Evolutionary conservation across 345 rosid genomes (phyloP).

Genomic region (Acer campestre): DNA sequence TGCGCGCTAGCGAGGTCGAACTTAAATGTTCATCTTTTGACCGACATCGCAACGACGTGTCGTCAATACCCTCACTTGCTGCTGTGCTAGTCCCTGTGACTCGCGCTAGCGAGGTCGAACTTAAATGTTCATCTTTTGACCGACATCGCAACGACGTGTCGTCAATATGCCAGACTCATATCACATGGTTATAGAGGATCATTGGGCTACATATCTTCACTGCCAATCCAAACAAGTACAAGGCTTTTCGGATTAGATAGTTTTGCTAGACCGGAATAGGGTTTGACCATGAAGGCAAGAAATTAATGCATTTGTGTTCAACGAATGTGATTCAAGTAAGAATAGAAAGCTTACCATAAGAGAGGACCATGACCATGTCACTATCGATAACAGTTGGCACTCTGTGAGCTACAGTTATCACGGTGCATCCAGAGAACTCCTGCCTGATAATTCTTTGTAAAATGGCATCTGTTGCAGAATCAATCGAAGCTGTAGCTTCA

Average conservation of each 20-base stretch:
- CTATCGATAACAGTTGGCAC: conserved; percentile 75
- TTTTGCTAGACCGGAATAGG: not conserved
- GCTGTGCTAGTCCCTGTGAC: no score
- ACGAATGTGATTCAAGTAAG: not conserved
- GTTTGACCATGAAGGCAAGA: not conserved
- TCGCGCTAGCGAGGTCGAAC: no score
- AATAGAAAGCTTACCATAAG: conserved; percentile 45
- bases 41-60: no score
- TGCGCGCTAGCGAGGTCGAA: no score
- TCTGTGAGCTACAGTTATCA: conserved; percentile 76
- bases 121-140: no score
- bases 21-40: no score
- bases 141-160: no score
- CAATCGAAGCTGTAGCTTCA: conserved; percentile 77
- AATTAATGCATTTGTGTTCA: not conserved
- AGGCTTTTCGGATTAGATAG: not conserved
- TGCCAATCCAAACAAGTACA: no score
- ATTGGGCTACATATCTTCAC: no score
- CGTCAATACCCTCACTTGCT: no score
- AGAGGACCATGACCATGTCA: conserved; percentile 88
- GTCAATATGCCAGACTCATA: no score
- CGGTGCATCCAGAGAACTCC: conserved; percentile 66
- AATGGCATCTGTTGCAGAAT: conserved; percentile 70
- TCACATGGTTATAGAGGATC: no score
- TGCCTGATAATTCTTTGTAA: conserved; percentile 65